These are phyloP conservation scores for Alnus glutinosa DNA, from an alignment of 306 rosid genomes.

Conservation along the genomic window DNA sequence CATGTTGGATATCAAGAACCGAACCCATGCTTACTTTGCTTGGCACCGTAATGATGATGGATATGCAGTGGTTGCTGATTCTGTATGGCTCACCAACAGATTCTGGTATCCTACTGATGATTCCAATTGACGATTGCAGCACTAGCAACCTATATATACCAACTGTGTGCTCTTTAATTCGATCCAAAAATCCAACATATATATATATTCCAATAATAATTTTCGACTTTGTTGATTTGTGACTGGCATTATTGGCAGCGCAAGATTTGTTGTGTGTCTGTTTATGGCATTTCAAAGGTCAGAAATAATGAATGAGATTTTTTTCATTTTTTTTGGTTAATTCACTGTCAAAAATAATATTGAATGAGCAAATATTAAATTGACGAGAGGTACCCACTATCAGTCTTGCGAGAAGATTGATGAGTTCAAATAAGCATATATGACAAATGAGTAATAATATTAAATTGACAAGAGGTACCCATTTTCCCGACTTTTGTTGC, in stretches of 20 bases:
- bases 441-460: no score
- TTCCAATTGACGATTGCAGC: conserved; percentile 22
- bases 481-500: no score
- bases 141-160: not conserved
- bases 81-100: conserved; percentile 71
- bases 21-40: conserved; percentile 75
- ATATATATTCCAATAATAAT: not conserved
- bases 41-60: conserved; percentile 91
- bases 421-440: no score
- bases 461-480: no score
- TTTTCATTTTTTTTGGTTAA: no score
- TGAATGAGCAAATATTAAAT: no score
- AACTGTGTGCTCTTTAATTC: not conserved
- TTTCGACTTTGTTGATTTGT: not conserved
- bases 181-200: not conserved
- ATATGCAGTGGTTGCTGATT: conserved; percentile 65
- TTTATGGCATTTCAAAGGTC: no score
- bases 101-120: conserved; percentile 64
- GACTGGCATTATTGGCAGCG: not conserved
- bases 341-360: no score
- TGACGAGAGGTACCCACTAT: no score
- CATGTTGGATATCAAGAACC: conserved; percentile 67
- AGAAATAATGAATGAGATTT: no score
- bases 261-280: conserved; percentile 19
- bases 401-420: no score